These are phyloP conservation scores for Cladosporium austrohemisphaericum DNA, from an alignment of 2,329 filamentous ascomycete genomes.

Conservation along the genomic window DNA sequence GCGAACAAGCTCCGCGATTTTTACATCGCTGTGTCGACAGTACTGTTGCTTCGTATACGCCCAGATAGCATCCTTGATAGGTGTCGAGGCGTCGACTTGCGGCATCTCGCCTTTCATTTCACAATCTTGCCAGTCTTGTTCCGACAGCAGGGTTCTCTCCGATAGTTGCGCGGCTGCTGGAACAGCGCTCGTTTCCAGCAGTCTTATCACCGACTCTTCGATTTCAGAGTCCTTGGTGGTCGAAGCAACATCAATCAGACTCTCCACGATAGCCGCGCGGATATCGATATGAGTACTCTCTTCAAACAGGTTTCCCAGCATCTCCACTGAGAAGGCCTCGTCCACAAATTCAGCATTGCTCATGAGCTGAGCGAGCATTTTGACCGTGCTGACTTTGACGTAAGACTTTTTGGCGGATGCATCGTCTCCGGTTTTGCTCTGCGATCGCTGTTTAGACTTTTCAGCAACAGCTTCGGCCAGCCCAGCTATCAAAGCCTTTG, in stretches of 20 bases:
- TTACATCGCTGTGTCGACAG: background rate
- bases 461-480: slow-evolving; percentile 33
- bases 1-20: slow-evolving; percentile 13
- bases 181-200: slow-evolving; percentile 29
- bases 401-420: slow-evolving; percentile 9
- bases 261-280: slow-evolving; percentile 32
- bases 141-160: slow-evolving; percentile 31
- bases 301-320: slow-evolving; percentile 32
- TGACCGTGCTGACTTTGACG: slow-evolving; percentile 43
- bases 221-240: slow-evolving; percentile 13
- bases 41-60: background rate
- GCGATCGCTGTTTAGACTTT: slow-evolving; percentile 26
- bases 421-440: background rate
- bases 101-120: slow-evolving; percentile 23
- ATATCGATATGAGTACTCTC: slow-evolving; percentile 38
- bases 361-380: slow-evolving; percentile 40
- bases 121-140: slow-evolving; percentile 32
- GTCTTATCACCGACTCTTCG: slow-evolving; percentile 22
- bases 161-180: slow-evolving; percentile 35
- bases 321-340: slow-evolving; percentile 27
- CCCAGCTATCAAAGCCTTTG: slow-evolving; percentile 27
- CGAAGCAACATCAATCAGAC: slow-evolving; percentile 31
- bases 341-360: slow-evolving; percentile 33
- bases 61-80: background rate
- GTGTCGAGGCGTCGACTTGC: slow-evolving; percentile 10